Base-by-base conservation (phyloP, 83 land plant genomes). In the Isoetes engelmannii region DNA sequence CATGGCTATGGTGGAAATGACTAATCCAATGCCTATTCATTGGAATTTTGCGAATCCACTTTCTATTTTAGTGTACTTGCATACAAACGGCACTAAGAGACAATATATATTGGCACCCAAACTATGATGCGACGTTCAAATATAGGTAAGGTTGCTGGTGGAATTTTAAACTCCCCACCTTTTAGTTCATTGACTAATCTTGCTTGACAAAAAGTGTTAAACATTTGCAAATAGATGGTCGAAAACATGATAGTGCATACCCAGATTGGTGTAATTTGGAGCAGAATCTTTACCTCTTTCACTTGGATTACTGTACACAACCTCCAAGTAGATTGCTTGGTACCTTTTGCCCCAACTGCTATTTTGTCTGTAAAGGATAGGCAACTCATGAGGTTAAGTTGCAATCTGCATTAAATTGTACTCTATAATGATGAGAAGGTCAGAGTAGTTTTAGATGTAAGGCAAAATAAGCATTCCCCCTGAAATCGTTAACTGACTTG, bases 191-290 rank as follows among this genome's bases (percentile, higher is more conserved):
- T 20, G 83, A 53, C 43, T 75, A 79, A 4, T 90, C 99, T 75
- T 88, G 97, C 70, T 89, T 85, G 64, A 83, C 84, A 69, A 83
- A 84, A 68, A 94, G 87, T 4, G 99, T 90, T 45, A n/a, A 82
- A 85, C 66, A 94, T 85, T 63, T 94, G 99, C 42, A 97, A 85
- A 10, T 84, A 72, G 19, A 85, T 74, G 41, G 92, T 90, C 80
- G 84, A 86, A 73, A 83, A 76, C 55, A 90, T 48, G 56, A 90
- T 81, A 43, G 92, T 90, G 80, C 89, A 82, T 4, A 85, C 83
- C 41, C 84, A 83, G 48, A 94, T 91, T 3, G 99, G 99, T 28
- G 90, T 48, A 3, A 94, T 68, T 13, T 81, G 72, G 5, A 90
- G 57, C 48, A 90, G 56, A 42, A 77, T 69, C 77, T 94, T 90